Evolutionary conservation across 257 asterid species (phyloP), one percentile per base, ranked within the genome.

Genomic region (Verbascum thapsus): DNA sequence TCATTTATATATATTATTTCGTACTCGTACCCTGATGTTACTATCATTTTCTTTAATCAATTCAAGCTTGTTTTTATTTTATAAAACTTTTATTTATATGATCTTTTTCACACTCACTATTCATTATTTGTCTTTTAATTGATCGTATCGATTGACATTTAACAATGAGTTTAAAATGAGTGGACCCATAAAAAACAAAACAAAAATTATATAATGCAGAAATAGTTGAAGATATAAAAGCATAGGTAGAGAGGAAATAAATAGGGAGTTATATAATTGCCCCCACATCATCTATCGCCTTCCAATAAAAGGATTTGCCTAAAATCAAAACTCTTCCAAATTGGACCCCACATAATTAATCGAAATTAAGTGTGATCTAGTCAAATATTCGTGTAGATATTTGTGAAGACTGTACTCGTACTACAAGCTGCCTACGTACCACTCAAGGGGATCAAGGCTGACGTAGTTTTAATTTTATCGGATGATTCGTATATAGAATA

Each of bases 231-330:
- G 69, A 43, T 7, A 16, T n/a, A 23, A 58, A 41, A 40, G 11
- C 51, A 44, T 1, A 26, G 60, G 42, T 3, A 26, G 11, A 16
- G 17, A 63, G 22, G 55, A 39, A 39, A 39, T 39, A 39, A 39
- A 39, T 39, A 56, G 52, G 19, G 18, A 6, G 8, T 20, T 10
- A 16, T 13, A 52, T 66, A n/a, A n/a, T n/a, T 40, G 53, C 17
- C 45, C 50, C 71, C 20, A 53, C 57, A 4, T 45, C 70, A 60
- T 59, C 72, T 23, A 50, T 69, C 82, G 53, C 53, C 70, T 72
- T 72, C 80, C 66, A 41, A 12, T 64, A 4, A 48, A 63, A 72
- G 59, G 12, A 59, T 42, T 57, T 39, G 6, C 37, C 18, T 18
- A n/a, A n/a, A n/a, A n/a, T 39, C 68, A 63, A 53, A 38, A 10